Evolutionary conservation across 2,329 filamentous ascomycete species (phyloP).

Genomic region (Fusarium sororula): DNA sequence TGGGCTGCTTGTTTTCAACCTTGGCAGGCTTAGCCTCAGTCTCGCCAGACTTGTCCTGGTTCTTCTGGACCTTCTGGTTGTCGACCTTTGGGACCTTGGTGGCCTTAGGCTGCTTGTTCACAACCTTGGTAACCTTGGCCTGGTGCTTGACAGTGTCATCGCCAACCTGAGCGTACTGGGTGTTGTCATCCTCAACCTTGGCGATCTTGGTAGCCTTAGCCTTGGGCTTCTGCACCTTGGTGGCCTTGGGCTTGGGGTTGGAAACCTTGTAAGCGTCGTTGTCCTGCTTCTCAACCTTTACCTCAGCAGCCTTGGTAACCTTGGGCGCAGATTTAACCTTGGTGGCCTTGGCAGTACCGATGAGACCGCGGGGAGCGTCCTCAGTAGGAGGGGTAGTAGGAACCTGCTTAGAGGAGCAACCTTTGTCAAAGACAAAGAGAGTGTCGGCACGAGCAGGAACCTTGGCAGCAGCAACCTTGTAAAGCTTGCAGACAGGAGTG

Average conservation of each 20-base stretch:
- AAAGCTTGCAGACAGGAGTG: constrained; percentile 9
- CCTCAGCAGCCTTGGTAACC: background rate
- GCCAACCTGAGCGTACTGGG: background rate
- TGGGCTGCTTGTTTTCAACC: background rate
- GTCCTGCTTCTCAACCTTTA: background rate
- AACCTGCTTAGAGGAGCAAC: constrained; percentile 5
- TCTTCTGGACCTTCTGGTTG: too few species aligned
- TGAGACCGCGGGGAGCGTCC: background rate
- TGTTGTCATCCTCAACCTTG: background rate
- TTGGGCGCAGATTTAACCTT: too few species aligned
- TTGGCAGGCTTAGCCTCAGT: too few species aligned
- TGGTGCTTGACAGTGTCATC: background rate
- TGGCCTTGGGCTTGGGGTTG: background rate
- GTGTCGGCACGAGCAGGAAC: background rate
- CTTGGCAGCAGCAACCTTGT: constrained; percentile 3
- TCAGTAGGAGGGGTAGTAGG: background rate
- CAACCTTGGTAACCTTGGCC: background rate
- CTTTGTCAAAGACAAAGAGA: background rate
- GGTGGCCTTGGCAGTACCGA: background rate
- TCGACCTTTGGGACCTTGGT: too few species aligned
- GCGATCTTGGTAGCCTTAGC: too few species aligned
- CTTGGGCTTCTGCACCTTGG: background rate
- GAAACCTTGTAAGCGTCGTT: background rate
- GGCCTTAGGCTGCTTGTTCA: background rate
- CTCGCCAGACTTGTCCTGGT: too few species aligned